Conservation (phyloP, 441 rosid species). For the Populus hybrid region DNA sequence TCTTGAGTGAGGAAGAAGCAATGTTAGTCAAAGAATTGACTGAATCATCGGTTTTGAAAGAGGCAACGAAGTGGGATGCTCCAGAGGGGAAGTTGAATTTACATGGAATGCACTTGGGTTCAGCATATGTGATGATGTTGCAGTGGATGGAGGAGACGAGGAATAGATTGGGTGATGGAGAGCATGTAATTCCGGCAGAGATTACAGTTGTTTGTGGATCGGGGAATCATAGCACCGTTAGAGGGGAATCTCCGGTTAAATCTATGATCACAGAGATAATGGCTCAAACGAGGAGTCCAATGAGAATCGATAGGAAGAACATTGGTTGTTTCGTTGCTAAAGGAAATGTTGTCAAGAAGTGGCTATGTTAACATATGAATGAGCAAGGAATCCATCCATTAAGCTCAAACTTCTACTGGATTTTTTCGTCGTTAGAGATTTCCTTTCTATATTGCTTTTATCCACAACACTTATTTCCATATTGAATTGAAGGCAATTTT, state of each 20-base stretch:
- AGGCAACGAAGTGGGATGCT: slow-evolving; percentile 49
- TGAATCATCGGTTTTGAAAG: slow-evolving; percentile 46
- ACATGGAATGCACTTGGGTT: slow-evolving; percentile 74
- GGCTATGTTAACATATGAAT: slow-evolving; percentile 35
- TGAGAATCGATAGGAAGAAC: slow-evolving; percentile 71
- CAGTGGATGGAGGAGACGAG: slow-evolving; percentile 70
- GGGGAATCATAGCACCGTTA: slow-evolving; percentile 61
- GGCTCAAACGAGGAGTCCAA: slow-evolving; percentile 45
- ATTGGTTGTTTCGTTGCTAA: slow-evolving; percentile 71
- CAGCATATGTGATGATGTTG: slow-evolving; percentile 68
- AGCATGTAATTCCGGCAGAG: slow-evolving; percentile 45
- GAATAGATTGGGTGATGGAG: slow-evolving; percentile 34
- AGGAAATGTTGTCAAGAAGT: slow-evolving; percentile 58
- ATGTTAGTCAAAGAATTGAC: slow-evolving; percentile 48
- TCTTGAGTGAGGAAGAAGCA: slow-evolving; percentile 46
- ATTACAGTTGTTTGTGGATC: slow-evolving; percentile 65
- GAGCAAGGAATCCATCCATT: background rate
- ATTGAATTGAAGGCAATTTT: no score
- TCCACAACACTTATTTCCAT: no score
- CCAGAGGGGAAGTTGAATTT: slow-evolving; percentile 68
- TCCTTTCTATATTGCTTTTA: background rate
- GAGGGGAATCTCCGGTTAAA: slow-evolving; percentile 76
- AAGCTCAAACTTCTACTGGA: background rate
- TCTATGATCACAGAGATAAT: slow-evolving; percentile 49
- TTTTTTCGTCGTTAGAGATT: background rate